A percentile compares a stretch with the other conserved stretches of the same genome.
Evolutionary conservation across 2,329 filamentous ascomycete genomes (phyloP).

Genomic region (Cladosporium sp.): DNA sequence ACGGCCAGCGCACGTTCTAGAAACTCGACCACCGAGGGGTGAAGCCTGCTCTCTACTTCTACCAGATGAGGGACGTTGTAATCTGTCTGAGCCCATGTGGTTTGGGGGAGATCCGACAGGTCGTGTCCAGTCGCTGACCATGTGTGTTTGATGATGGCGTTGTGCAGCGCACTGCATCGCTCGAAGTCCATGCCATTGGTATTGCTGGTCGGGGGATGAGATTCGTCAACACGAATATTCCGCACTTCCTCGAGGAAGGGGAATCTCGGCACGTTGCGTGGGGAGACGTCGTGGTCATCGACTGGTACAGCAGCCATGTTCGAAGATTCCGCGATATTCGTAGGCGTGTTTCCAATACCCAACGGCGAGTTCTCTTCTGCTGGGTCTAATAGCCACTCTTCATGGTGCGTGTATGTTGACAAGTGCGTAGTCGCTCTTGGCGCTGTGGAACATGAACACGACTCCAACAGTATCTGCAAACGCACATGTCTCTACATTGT

Average conservation of each 20-base stretch:
- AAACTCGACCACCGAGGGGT: background rate
- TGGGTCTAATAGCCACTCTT: too few relatives aligned
- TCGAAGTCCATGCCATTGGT: constrained; percentile 1
- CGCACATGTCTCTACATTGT: too few relatives aligned
- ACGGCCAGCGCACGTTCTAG: background rate
- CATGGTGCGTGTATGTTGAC: too few relatives aligned
- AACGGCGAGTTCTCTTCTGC: too few relatives aligned
- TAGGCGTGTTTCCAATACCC: too few relatives aligned
- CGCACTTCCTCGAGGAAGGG: background rate
- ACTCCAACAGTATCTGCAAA: too few relatives aligned
- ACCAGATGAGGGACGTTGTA: background rate
- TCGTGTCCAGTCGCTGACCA: background rate
- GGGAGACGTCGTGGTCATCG: too few relatives aligned
- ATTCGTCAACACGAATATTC: background rate
- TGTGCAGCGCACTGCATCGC: background rate
- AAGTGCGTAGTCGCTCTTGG: too few relatives aligned
- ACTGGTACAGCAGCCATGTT: background rate
- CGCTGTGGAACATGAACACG: too few relatives aligned
- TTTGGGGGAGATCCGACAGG: background rate
- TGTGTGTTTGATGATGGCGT: constrained; percentile 1
- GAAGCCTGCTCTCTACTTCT: background rate
- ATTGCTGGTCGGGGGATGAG: background rate
- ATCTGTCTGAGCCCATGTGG: background rate
- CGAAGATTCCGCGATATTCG: too few relatives aligned
- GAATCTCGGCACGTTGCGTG: too few relatives aligned